These are phyloP conservation scores for Aspergillus sojae DNA, from an alignment of 2,329 filamentous ascomycete genomes.

Conservation along the genomic window DNA sequence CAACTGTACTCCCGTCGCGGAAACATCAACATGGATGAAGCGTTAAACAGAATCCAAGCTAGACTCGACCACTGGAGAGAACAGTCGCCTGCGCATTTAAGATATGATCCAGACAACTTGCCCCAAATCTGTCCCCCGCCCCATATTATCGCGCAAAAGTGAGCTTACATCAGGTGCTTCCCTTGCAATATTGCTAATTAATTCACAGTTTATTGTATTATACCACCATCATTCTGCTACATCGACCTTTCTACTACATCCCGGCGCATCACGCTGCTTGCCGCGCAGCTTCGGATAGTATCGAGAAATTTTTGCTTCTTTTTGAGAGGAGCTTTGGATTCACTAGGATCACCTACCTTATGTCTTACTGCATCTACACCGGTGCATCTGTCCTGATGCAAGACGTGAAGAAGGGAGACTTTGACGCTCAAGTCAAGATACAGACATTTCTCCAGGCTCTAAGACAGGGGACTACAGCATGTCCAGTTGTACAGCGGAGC, in stretches of 20 bases:
- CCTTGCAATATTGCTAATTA: constrained; percentile 26
- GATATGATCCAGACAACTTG: neutral
- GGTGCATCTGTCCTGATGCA: neutral
- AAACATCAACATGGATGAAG: neutral
- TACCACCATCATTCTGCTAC: constrained; percentile 54
- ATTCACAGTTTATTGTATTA: constrained; percentile 50
- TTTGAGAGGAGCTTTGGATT: neutral
- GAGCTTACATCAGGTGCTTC: constrained; percentile 20
- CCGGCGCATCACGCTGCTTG: neutral
- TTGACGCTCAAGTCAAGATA: neutral
- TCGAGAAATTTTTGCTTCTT: neutral
- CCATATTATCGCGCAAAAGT: constrained; percentile 30
- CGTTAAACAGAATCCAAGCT: neutral
- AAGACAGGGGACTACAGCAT: neutral
- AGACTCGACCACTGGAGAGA: neutral
- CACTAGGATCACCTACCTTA: neutral
- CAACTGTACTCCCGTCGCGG: constrained; percentile 38
- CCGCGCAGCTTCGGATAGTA: neutral
- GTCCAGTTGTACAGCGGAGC: neutral
- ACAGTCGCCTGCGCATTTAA: neutral
- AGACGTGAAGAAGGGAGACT: neutral
- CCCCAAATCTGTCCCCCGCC: constrained; percentile 46
- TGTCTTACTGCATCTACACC: neutral
- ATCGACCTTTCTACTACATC: constrained; percentile 43
- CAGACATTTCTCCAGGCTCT: neutral